Evolutionary conservation across 2,329 filamentous ascomycete genomes (phyloP).

Genomic region (Madurella mycetomatis): DNA sequence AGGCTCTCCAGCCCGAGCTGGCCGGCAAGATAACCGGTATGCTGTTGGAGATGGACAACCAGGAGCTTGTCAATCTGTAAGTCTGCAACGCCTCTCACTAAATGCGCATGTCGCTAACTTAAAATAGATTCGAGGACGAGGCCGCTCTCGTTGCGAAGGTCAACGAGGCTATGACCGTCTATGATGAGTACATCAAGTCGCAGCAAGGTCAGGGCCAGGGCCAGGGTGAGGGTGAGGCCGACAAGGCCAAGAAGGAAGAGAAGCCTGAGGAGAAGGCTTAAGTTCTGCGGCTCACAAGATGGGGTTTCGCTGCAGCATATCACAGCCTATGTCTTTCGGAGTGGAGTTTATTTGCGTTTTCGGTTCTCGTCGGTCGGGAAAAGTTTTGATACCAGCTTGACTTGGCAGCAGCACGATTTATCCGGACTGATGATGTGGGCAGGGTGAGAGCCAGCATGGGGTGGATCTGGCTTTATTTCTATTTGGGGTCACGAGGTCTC

Average conservation of each 20-base stretch:
- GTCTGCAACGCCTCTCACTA: constrained; percentile 38
- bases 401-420: constrained; percentile 25
- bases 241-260: constrained; percentile 47
- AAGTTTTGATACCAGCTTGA: constrained; percentile 32
- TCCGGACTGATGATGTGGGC: constrained; percentile 17
- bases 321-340: constrained; percentile 16
- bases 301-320: constrained; percentile 12
- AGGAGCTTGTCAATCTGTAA: constrained; percentile 91
- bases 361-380: constrained; percentile 28
- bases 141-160: constrained; percentile 89
- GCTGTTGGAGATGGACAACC: constrained; percentile 98
- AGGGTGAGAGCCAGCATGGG: constrained; percentile 16
- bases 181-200: constrained; percentile 97
- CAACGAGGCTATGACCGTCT: constrained; percentile 92
- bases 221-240: constrained; percentile 35
- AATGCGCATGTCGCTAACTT: not conserved
- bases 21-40: constrained; percentile 99
- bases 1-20: constrained; percentile 87
- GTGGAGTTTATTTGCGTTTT: constrained; percentile 21
- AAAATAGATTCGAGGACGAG: constrained; percentile 77
- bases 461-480: constrained; percentile 22
- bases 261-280: constrained; percentile 50
- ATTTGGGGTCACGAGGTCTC: constrained; percentile 16
- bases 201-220: constrained; percentile 42
- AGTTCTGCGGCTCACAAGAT: constrained; percentile 27